Percentiles rank a stretch among this genome's conserved stretches.
These are phyloP conservation scores for Epichloe festucae DNA, from an alignment of 2,329 filamentous ascomycete species.

Conservation along the genomic window DNA sequence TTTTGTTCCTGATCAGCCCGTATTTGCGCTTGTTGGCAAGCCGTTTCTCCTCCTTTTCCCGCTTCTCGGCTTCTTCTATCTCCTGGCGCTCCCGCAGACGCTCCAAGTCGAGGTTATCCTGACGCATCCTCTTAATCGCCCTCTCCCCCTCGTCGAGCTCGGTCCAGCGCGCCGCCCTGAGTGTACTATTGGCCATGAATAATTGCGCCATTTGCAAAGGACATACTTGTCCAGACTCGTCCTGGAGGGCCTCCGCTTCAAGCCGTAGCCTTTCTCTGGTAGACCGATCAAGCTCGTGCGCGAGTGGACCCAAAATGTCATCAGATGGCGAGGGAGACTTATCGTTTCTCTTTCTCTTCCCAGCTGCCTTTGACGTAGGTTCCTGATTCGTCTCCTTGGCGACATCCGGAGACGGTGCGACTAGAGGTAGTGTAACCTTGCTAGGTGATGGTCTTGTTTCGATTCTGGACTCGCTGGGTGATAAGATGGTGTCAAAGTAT, in stretches of 20 bases:
- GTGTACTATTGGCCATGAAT: constrained; percentile 10
- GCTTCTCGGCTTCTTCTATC: constrained; percentile 8
- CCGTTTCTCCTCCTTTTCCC: constrained; percentile 10
- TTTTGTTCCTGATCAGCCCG: constrained; percentile 10
- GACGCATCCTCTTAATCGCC: constrained; percentile 10
- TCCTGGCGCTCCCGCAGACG: constrained; percentile 7
- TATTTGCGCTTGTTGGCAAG: constrained; percentile 14
- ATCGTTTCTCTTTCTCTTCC: neutral
- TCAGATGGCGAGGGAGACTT: neutral
- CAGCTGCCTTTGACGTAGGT: neutral
- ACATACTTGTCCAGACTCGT: constrained; percentile 8
- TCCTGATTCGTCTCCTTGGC: neutral
- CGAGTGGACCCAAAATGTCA: constrained; percentile 1
- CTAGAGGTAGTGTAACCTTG: too few relatives aligned
- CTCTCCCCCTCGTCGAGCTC: constrained; percentile 9
- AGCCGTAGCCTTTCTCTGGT: neutral
- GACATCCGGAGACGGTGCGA: neutral
- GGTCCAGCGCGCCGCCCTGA: constrained; percentile 6
- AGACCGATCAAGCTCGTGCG: neutral
- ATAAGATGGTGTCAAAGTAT: neutral
- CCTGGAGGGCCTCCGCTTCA: constrained; percentile 3
- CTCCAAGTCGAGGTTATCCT: constrained; percentile 8
- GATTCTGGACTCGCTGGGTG: neutral
- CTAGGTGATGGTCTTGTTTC: neutral
- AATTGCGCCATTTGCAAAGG: constrained; percentile 10